A percentile compares a stretch with the other conserved stretches of the same genome.
Conservation (phyloP, 176 grass and related monocot genomes). For the Pontederia paniculata region DNA sequence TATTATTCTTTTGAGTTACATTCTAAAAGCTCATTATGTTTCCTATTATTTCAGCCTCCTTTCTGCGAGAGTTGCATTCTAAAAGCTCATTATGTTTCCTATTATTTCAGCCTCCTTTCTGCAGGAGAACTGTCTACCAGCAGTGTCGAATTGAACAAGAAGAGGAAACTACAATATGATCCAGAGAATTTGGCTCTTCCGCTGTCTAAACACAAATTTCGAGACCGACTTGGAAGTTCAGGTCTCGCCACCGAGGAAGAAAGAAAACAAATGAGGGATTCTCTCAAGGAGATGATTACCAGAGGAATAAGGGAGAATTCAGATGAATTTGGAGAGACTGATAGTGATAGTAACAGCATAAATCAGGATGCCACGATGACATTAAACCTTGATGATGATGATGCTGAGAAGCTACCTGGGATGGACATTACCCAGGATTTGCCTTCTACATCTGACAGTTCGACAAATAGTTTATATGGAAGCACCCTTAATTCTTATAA, state of each 20-base stretch:
- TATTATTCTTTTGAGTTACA: too few species aligned
- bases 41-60: neutral
- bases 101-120: neutral
- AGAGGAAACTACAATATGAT: slow-evolving; percentile 12
- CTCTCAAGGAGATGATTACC: neutral
- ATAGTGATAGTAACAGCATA: slow-evolving; percentile 7
- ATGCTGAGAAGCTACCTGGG: neutral
- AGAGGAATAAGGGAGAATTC: neutral
- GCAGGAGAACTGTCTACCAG: neutral
- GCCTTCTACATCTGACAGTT: neutral
- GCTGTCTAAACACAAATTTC: slow-evolving; percentile 8
- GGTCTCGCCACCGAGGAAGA: neutral
- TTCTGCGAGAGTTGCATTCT: neutral
- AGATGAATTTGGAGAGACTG: slow-evolving; percentile 1
- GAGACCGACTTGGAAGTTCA: neutral
- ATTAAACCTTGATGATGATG: slow-evolving; percentile 16
- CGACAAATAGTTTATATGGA: neutral
- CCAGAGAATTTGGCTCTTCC: neutral
- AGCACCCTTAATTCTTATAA: neutral
- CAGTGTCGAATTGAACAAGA: slow-evolving; percentile 9
- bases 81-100: neutral
- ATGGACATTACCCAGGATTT: neutral
- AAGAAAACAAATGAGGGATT: neutral
- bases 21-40: neutral
- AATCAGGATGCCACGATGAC: slow-evolving; percentile 8